These are phyloP conservation scores for Lentinula guzmanii DNA, from an alignment of 768 basidiomycete genomes.

Conservation along the genomic window DNA sequence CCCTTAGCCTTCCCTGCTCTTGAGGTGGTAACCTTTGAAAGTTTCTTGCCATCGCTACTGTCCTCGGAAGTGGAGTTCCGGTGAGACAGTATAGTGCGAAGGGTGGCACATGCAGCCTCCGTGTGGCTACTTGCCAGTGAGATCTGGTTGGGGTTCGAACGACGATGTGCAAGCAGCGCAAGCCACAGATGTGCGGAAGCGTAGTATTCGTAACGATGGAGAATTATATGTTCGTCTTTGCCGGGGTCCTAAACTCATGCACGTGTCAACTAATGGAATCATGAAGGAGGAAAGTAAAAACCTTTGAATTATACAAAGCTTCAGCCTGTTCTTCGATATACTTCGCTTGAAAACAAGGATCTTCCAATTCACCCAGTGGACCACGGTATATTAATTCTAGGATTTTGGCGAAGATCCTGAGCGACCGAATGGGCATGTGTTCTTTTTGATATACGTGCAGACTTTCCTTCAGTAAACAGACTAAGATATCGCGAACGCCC, in stretches of 20 bases:
- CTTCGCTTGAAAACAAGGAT: constrained; percentile 16
- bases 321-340: constrained; percentile 36
- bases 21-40: constrained; percentile 12
- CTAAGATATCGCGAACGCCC: constrained; percentile 35
- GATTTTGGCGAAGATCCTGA: constrained; percentile 47
- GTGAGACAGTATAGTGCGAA: constrained; percentile 30
- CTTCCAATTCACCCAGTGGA: constrained; percentile 24
- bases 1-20: constrained; percentile 9
- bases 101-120: constrained; percentile 44
- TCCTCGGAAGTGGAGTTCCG: constrained; percentile 20
- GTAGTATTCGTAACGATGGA: constrained; percentile 40
- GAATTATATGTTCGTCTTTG: constrained; percentile 25
- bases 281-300: constrained; percentile 15
- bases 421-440: constrained; percentile 51
- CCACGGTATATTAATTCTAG: constrained; percentile 48
- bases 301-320: constrained; percentile 33
- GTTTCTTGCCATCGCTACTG: background rate
- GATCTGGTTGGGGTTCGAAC: constrained; percentile 35
- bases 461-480: constrained; percentile 40
- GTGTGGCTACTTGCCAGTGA: constrained; percentile 43
- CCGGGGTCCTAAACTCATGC: constrained; percentile 19
- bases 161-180: constrained; percentile 64
- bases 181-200: constrained; percentile 60
- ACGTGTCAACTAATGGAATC: background rate
- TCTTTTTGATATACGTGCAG: constrained; percentile 41